Percentiles rank a stretch among this genome's conserved stretches.
phyloP scores from a whole-genome alignment of 805 yeast genomes.

The Metschnikowia reukaufii region DNA sequence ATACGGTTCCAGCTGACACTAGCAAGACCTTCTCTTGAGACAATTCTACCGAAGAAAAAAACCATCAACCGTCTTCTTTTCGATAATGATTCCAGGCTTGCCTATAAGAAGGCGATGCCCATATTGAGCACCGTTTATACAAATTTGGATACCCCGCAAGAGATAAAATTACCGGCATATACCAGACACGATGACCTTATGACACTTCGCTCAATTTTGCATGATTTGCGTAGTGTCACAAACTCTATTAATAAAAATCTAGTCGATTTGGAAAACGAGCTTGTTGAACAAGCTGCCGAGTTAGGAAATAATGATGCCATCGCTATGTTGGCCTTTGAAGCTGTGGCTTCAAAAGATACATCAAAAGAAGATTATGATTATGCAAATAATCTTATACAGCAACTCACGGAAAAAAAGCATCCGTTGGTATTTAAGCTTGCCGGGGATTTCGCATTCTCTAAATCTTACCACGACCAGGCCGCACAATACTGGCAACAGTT shows the following conservation, averaged over 20 bases:
- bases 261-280: constrained; percentile 62
- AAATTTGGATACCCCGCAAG: constrained; percentile 41
- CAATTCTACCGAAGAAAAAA: constrained; percentile 56
- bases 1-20: constrained; percentile 8
- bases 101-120: constrained; percentile 54
- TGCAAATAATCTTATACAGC: constrained; percentile 60
- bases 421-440: constrained; percentile 75
- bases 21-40: constrained; percentile 26
- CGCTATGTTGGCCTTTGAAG: constrained; percentile 66
- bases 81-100: constrained; percentile 61
- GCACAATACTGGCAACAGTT: constrained; percentile 58
- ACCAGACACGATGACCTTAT: constrained; percentile 60
- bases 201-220: constrained; percentile 65
- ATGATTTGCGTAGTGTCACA: constrained; percentile 58
- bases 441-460: constrained; percentile 69
- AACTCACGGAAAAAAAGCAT: constrained; percentile 59
- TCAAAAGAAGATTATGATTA: constrained; percentile 56
- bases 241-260: constrained; percentile 57
- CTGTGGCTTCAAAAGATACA: constrained; percentile 34
- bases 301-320: constrained; percentile 81
- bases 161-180: constrained; percentile 43
- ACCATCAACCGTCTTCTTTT: constrained; percentile 59
- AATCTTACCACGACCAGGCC: constrained; percentile 53
- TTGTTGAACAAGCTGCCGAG: constrained; percentile 84
- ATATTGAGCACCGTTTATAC: constrained; percentile 53